Conservation (phyloP, 2,329 filamentous ascomycete species). For the Phoma sp. region DNA sequence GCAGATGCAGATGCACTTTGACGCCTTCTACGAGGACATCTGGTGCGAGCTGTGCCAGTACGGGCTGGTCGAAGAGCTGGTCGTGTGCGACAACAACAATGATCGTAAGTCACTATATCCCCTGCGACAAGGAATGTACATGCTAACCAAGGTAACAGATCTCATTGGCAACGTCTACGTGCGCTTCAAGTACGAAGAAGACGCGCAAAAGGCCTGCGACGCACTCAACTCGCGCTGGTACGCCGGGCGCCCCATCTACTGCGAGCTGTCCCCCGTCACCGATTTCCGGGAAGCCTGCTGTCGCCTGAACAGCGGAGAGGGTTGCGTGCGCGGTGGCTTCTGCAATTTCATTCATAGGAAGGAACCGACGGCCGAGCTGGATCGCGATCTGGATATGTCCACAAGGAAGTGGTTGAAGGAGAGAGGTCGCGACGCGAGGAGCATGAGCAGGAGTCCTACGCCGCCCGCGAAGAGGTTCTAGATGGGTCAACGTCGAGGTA, state of each 20-base stretch:
- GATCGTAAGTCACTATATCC: slow-evolving; percentile 69
- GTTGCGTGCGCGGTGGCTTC: slow-evolving; percentile 94
- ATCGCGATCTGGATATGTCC: slow-evolving; percentile 82
- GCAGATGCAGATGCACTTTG: slow-evolving; percentile 99
- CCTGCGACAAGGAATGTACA: not conserved
- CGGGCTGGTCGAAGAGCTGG: slow-evolving; percentile 94
- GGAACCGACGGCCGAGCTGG: slow-evolving; percentile 87
- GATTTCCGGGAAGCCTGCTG: slow-evolving; percentile 99
- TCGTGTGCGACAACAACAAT: slow-evolving; percentile 99
- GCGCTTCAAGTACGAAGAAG: slow-evolving; percentile 99
- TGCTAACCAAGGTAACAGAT: slow-evolving; percentile 60
- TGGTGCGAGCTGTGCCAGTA: slow-evolving; percentile 99
- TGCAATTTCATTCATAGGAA: slow-evolving; percentile 99
- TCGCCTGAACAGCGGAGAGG: slow-evolving; percentile 90
- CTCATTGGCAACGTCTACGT: slow-evolving; percentile 99
- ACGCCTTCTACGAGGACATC: slow-evolving; percentile 99
- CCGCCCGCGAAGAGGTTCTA: slow-evolving; percentile 69
- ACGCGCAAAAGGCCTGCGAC: slow-evolving; percentile 91
- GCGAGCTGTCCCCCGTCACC: slow-evolving; percentile 94
- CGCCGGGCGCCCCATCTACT: slow-evolving; percentile 95
- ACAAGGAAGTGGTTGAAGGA: slow-evolving; percentile 97
- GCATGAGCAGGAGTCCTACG: slow-evolving; percentile 80
- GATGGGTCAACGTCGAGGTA: slow-evolving; percentile 52
- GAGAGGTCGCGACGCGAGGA: slow-evolving; percentile 83
- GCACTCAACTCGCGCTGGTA: slow-evolving; percentile 96